These are phyloP conservation scores for Cryptococcus depauperatus DNA, from an alignment of 1,284 basidiomycete genomes.

Conservation along the genomic window DNA sequence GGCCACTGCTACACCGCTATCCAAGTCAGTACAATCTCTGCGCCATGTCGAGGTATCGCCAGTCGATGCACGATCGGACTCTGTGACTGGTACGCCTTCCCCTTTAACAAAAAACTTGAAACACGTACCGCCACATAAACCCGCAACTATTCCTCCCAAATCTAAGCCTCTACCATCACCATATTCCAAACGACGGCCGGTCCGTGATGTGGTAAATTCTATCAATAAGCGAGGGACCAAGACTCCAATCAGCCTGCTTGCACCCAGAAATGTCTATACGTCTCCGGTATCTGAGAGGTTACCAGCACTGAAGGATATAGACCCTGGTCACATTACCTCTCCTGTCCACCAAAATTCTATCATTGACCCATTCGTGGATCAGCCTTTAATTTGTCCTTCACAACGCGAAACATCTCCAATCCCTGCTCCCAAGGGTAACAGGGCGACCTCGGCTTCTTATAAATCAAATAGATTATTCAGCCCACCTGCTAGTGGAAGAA, in stretches of 20 bases:
- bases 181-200: conserved; percentile 17
- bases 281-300: conserved; percentile 9
- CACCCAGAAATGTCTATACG: conserved; percentile 20
- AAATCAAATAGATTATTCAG: no score
- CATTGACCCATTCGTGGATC: neutral
- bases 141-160: neutral
- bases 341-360: neutral
- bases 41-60: no score
- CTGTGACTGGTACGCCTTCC: neutral
- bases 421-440: no score
- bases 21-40: no score
- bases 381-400: no score
- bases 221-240: conserved; percentile 30
- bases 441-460: no score
- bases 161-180: neutral
- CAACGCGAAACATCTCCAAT: no score
- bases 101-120: neutral
- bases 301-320: neutral
- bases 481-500: no score
- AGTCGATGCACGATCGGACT: no score
- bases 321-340: no score
- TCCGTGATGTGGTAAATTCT: conserved; percentile 32
- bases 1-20: no score
- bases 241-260: conserved; percentile 14
- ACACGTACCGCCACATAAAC: no score